phyloP scores from a whole-genome alignment of 371 early-diverging fungal species.

The Rhizomucor miehei region DNA sequence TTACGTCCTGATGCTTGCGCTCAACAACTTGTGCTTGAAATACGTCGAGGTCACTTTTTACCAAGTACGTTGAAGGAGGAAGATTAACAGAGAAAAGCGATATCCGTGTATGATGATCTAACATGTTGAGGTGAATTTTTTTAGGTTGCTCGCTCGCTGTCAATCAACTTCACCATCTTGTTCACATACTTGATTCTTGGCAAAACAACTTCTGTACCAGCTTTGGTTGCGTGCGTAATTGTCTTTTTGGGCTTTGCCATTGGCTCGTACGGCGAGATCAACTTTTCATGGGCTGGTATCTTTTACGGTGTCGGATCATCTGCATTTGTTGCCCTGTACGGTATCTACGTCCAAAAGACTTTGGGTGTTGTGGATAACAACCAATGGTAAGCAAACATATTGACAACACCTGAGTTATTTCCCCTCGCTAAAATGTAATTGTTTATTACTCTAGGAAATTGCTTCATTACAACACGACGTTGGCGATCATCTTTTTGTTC shows the following conservation, averaged over 20 bases:
- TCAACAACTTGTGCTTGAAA: constrained; percentile 70
- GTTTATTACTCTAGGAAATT: constrained; percentile 44
- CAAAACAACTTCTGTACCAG: constrained; percentile 52
- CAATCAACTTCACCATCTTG: constrained; percentile 71
- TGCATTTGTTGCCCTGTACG: constrained; percentile 72
- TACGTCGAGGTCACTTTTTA: constrained; percentile 74
- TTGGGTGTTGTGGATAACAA: constrained; percentile 64
- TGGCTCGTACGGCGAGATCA: constrained; percentile 70
- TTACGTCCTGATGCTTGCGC: constrained; percentile 70
- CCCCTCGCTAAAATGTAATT: not conserved
- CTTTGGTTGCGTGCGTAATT: constrained; percentile 60
- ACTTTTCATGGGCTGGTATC: constrained; percentile 69
- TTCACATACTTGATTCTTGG: constrained; percentile 66
- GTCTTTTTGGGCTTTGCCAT: constrained; percentile 72
- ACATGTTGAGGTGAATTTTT: not conserved
- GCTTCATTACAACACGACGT: constrained; percentile 71
- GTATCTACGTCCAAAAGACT: constrained; percentile 76
- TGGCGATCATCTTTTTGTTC: constrained; percentile 59
- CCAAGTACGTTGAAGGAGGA: constrained; percentile 37
- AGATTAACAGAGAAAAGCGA: not conserved
- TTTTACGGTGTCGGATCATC: constrained; percentile 68
- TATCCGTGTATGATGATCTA: not conserved
- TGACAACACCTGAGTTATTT: not conserved
- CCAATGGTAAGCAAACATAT: constrained; percentile 51
- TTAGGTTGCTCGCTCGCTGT: constrained; percentile 67